Evolutionary conservation across 2,329 filamentous ascomycete genomes (phyloP).

Genomic region (Colletotrichum euphorbiae): DNA sequence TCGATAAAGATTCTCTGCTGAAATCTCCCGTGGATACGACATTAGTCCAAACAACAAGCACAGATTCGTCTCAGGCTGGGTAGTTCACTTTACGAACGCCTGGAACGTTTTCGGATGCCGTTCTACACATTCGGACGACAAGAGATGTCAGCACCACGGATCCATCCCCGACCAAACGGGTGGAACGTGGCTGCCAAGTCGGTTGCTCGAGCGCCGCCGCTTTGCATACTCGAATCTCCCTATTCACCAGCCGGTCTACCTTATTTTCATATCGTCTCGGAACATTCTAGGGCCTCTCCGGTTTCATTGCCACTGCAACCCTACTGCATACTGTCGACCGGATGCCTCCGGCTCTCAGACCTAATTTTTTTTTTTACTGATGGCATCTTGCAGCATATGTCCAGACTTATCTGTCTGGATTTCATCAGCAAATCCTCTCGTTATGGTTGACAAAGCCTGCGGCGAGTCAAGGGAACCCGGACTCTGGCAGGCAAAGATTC

Average conservation of each 20-base stretch:
- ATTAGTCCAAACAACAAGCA: conserved; percentile 3
- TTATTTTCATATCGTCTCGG: conserved; percentile 21
- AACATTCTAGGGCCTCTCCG: conserved; percentile 28
- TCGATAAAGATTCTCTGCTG: not conserved
- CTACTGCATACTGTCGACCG: not conserved
- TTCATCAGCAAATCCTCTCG: conserved; percentile 13
- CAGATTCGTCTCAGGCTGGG: conserved; percentile 9
- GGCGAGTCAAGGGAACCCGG: conserved; percentile 1
- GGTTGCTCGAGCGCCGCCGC: conserved; percentile 14
- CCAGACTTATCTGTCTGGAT: conserved; percentile 2
- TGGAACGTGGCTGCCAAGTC: conserved; percentile 22
- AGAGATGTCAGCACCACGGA: conserved; percentile 19
- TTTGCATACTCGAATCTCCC: conserved; percentile 3
- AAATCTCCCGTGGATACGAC: not conserved
- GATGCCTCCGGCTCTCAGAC: conserved; percentile 15
- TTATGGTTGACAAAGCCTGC: not conserved
- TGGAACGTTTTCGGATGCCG: conserved; percentile 11
- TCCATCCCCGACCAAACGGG: conserved; percentile 17
- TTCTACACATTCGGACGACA: conserved; percentile 26
- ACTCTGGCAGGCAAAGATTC: not conserved
- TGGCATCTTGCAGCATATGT: not conserved
- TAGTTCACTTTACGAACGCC: conserved; percentile 15
- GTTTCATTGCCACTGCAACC: conserved; percentile 24
- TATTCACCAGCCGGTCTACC: conserved; percentile 8
- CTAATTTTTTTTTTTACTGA: not conserved